Conservation (phyloP, 306 rosid species). For the Acacia confusa region DNA sequence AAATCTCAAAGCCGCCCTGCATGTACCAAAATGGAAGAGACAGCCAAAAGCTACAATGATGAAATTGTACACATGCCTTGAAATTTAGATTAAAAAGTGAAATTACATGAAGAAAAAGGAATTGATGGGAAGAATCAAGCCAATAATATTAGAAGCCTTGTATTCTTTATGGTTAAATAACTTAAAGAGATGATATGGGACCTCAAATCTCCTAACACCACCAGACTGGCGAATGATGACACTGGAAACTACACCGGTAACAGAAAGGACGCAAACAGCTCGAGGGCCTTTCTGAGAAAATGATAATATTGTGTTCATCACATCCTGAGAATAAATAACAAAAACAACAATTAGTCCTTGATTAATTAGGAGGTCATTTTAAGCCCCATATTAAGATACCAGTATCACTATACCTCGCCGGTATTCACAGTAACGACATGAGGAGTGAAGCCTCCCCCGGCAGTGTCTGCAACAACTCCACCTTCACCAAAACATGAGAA, state of each 20-base stretch:
- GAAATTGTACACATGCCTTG: neutral
- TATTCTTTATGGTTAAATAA: neutral
- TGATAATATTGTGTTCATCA: constrained; percentile 8
- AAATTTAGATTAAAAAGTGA: neutral
- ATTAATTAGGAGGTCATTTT: neutral
- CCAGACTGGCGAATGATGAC: constrained; percentile 27
- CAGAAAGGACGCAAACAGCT: constrained; percentile 42
- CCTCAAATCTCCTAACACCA: constrained; percentile 34
- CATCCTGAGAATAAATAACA: constrained; percentile 36
- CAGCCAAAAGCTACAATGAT: neutral
- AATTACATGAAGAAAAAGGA: neutral
- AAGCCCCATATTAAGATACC: neutral
- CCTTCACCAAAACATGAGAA: constrained; percentile 26
- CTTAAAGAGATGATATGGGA: neutral
- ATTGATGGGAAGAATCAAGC: neutral
- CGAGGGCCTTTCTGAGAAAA: neutral
- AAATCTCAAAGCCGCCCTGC: constrained; percentile 50
- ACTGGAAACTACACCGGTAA: constrained; percentile 37
- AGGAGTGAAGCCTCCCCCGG: constrained; percentile 41
- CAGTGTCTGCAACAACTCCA: constrained; percentile 35
- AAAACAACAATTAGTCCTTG: neutral
- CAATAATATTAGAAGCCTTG: neutral
- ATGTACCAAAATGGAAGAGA: neutral
- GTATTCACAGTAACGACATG: constrained; percentile 23
- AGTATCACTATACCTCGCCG: constrained; percentile 40